Conservation (phyloP, 768 basidiomycete species). For the Kwoniella sp. region DNA sequence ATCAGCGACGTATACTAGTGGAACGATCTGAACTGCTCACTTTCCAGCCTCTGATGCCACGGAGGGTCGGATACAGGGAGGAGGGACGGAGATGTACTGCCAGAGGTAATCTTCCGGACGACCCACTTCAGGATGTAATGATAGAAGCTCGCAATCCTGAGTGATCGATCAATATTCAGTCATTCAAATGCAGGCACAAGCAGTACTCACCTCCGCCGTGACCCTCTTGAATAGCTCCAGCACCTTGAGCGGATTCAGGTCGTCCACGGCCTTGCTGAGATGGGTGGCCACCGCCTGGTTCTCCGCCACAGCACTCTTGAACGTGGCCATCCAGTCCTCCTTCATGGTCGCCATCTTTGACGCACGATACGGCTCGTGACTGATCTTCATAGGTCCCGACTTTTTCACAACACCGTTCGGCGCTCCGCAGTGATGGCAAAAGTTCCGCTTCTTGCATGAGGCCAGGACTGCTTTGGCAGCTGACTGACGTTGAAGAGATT, state of each 20-base stretch:
- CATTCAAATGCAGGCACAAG: too few species aligned
- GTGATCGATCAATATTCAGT: not conserved
- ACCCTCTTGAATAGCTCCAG: conserved; percentile 87
- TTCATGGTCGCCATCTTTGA: conserved; percentile 81
- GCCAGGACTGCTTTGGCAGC: conserved; percentile 80
- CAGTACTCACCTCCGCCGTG: conserved; percentile 78
- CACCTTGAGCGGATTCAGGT: conserved; percentile 89
- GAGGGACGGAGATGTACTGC: conserved; percentile 98
- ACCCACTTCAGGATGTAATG: conserved; percentile 79
- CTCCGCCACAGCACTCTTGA: conserved; percentile 72
- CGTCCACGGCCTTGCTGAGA: conserved; percentile 83
- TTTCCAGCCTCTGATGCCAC: conserved; percentile 92
- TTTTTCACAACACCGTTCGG: conserved; percentile 97
- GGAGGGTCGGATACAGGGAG: conserved; percentile 93
- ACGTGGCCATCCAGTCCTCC: conserved; percentile 79
- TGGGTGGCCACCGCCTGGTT: conserved; percentile 82
- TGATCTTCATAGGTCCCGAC: conserved; percentile 81
- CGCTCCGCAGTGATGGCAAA: conserved; percentile 88
- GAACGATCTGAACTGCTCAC: conserved; percentile 42
- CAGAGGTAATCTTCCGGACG: conserved; percentile 96
- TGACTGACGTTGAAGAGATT: conserved; percentile 82
- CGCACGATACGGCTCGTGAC: conserved; percentile 94
- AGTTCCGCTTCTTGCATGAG: conserved; percentile 79
- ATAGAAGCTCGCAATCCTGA: conserved; percentile 91
- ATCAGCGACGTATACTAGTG: conserved; percentile 51